Percentiles rank a stretch among this genome's conserved stretches.
Evolutionary conservation across 495 filamentous ascomycete genomes (phyloP).

Genomic region (Aspergillus affinis): DNA sequence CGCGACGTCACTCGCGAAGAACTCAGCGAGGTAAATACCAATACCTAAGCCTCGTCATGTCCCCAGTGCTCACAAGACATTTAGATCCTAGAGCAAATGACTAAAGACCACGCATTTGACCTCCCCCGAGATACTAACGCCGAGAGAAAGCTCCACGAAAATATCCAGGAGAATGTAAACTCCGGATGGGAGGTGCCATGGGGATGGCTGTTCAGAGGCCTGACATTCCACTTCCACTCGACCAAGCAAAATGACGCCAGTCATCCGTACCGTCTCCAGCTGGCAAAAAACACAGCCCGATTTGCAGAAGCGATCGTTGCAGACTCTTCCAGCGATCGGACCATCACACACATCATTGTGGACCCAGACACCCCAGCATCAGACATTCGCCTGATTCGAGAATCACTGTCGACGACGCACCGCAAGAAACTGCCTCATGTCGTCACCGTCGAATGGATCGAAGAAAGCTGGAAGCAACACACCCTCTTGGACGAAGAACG

Average conservation of each 20-base stretch:
- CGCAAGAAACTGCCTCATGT: constrained; percentile 63
- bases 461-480: constrained; percentile 73
- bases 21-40: constrained; percentile 49
- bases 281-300: constrained; percentile 47
- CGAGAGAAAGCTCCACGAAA: constrained; percentile 54
- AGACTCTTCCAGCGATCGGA: constrained; percentile 17
- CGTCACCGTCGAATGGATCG: constrained; percentile 71
- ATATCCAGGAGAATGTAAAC: constrained; percentile 48
- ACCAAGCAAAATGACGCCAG: not conserved
- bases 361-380: constrained; percentile 20
- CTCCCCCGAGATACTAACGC: constrained; percentile 33
- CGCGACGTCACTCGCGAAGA: constrained; percentile 68
- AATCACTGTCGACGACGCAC: constrained; percentile 22
- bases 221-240: constrained; percentile 55
- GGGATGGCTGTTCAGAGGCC: constrained; percentile 68
- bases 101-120: constrained; percentile 28
- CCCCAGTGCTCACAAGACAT: not conserved
- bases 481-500: constrained; percentile 82
- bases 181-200: constrained; percentile 40
- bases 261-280: constrained; percentile 15
- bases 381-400: constrained; percentile 29
- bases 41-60: not conserved
- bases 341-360: constrained; percentile 39
- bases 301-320: constrained; percentile 61
- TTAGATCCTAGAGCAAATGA: constrained; percentile 50